Conservation (phyloP, 202 grass and related monocot species). For the Zizania palustris region DNA sequence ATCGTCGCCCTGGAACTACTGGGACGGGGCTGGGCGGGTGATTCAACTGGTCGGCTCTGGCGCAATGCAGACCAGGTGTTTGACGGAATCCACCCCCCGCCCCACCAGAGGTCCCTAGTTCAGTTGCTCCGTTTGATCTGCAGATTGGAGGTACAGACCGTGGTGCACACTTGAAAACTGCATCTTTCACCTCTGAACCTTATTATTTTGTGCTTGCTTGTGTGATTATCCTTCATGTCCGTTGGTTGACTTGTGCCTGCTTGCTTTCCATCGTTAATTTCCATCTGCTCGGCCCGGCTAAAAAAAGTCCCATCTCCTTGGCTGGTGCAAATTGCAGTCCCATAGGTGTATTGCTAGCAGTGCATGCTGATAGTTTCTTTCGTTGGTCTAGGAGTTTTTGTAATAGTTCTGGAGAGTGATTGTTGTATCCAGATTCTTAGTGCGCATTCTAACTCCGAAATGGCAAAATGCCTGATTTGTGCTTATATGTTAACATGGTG, state of each 20-base stretch:
- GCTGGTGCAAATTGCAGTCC: not conserved
- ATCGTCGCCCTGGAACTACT: not conserved
- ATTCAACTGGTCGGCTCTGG: not conserved
- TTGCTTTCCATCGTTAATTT: constrained; percentile 5
- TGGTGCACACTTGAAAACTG: not conserved
- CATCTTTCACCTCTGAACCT: constrained; percentile 9
- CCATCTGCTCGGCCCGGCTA: not conserved
- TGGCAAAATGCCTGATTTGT: not conserved
- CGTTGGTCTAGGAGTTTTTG: not conserved
- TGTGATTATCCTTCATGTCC: not conserved
- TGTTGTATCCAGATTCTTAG: not conserved
- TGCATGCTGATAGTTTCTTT: not conserved
- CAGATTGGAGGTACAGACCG: not conserved
- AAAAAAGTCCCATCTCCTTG: not conserved
- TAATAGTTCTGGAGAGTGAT: not conserved
- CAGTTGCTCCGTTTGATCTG: not conserved
- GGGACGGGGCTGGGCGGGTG: too few relatives aligned
- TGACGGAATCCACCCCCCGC: constrained; percentile 21
- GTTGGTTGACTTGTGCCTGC: not conserved
- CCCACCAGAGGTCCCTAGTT: not conserved
- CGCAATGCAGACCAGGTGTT: not conserved
- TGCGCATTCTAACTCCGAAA: not conserved
- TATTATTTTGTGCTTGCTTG: not conserved
- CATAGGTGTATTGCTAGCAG: not conserved
- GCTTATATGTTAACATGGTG: constrained; percentile 11